Evolutionary conservation across 768 basidiomycete genomes (phyloP).

Genomic region (Coprinopsis marcescibilis): DNA sequence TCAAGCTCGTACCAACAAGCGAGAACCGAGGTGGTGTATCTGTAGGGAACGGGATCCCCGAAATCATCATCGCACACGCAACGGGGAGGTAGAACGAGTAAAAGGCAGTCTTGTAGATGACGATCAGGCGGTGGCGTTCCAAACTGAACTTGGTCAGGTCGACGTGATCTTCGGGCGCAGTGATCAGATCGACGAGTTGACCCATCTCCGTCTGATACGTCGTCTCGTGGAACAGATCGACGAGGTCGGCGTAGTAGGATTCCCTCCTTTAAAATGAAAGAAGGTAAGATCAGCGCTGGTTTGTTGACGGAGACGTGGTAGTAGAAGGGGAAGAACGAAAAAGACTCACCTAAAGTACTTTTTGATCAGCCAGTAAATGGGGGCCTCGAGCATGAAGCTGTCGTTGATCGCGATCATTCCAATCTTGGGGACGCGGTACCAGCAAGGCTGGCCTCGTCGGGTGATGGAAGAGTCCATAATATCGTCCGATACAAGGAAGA

Average conservation of each 20-base stretch:
- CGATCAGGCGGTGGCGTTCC: conserved; percentile 69
- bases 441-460: conserved; percentile 91
- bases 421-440: conserved; percentile 66
- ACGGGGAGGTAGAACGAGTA: conserved; percentile 99
- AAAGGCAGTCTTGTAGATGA: conserved; percentile 95
- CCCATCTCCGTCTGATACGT: conserved; percentile 94
- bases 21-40: too few species aligned
- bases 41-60: conserved; percentile 45
- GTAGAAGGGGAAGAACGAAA: neutral
- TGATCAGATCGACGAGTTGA: conserved; percentile 93
- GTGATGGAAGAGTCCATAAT: conserved; percentile 97
- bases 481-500: conserved; percentile 95
- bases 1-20: too few species aligned
- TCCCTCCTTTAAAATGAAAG: conserved; percentile 54
- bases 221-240: conserved; percentile 89
- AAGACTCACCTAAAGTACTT: conserved; percentile 21
- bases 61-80: conserved; percentile 86
- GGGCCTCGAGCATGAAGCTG: conserved; percentile 90
- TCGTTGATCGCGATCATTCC: conserved; percentile 93
- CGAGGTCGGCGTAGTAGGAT: conserved; percentile 78
- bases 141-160: conserved; percentile 87
- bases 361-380: conserved; percentile 89
- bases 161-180: conserved; percentile 85
- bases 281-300: too few species aligned
- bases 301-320: neutral